phyloP scores from a whole-genome alignment of 148 eudicot species.

The Fagopyrum homotropicum region DNA sequence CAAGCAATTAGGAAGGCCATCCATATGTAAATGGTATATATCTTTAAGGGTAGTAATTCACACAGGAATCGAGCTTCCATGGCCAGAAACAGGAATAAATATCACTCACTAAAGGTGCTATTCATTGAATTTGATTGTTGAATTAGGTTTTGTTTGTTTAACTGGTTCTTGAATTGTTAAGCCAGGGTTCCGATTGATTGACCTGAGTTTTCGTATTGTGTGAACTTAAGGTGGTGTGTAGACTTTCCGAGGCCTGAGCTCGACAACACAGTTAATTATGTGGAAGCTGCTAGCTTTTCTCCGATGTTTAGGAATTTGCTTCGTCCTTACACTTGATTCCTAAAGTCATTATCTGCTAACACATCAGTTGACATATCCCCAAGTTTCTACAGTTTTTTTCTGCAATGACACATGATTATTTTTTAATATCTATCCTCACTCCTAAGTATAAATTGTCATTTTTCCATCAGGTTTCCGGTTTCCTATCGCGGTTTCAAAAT shows the following conservation, averaged over 20 bases:
- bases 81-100: constrained; percentile 1
- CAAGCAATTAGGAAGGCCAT: not conserved
- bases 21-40: not conserved
- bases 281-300: constrained; percentile 89
- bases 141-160: not conserved
- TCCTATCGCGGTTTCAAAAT: too few relatives aligned
- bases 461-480: too few relatives aligned
- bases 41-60: not conserved
- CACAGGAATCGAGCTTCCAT: not conserved
- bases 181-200: not conserved
- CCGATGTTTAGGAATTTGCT: constrained; percentile 59
- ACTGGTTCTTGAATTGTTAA: not conserved
- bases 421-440: too few relatives aligned
- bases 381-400: too few relatives aligned
- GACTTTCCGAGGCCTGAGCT: constrained; percentile 99
- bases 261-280: constrained; percentile 60
- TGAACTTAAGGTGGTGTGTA: constrained; percentile 56
- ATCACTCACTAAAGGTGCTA: not conserved
- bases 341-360: too few relatives aligned
- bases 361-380: too few relatives aligned
- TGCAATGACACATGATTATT: too few relatives aligned
- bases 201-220: not conserved
- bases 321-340: constrained; percentile 39
- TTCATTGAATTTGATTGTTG: not conserved
- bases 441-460: too few relatives aligned